Evolutionary conservation across 2,329 filamentous ascomycete species (phyloP), one percentile per base, ranked within the genome.

Genomic region (Aspergillus felis): DNA sequence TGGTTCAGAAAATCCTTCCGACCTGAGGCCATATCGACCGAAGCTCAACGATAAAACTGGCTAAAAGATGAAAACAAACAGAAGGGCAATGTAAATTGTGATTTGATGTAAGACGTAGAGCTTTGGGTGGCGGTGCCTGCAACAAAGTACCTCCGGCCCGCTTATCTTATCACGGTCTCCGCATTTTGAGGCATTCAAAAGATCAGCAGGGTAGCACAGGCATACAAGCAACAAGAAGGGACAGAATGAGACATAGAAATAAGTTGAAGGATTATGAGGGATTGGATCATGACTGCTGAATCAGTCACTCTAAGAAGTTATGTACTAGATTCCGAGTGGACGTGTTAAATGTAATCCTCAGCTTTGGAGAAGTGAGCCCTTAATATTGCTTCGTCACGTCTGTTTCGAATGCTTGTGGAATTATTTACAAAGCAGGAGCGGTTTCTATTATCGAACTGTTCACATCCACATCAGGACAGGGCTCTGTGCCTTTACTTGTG

Each of bases 1-100:
- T 96, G 92, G 76, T 84, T 92, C 59, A 97, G 78, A 70, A 97
- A 97, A 76, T 97, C 92, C 79, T 91, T 88, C 68, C 84, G 82
- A 58, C 82, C 82, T 54, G 71, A 73, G 57, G 83, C 82, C 85
- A 87, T 87, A 6, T 46, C 75, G 68, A 60, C 55, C 58, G 59
- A 56, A 53, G 10, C 44, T 24, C 20, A 25, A 47, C 12, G 24
- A 47, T 25, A 47, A 44, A 44, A 35, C 41, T 47, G 49, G 10
- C 29, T 54, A 27, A 35, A 22, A 57, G 44, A 56, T 32, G 28
- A 58, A 46, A 25, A 42, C 28, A 47, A 14, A 47, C 29, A 51
- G 50, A 42, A 56, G 54, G 58, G 59, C 51, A 22, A 24, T 7
- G 3, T 24, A 14, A 14, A 14, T 17, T 25, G 22, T 24, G 5